These are phyloP conservation scores for Mucor lusitanicus DNA, from an alignment of 371 early-diverging fungal genomes.

Conservation along the genomic window DNA sequence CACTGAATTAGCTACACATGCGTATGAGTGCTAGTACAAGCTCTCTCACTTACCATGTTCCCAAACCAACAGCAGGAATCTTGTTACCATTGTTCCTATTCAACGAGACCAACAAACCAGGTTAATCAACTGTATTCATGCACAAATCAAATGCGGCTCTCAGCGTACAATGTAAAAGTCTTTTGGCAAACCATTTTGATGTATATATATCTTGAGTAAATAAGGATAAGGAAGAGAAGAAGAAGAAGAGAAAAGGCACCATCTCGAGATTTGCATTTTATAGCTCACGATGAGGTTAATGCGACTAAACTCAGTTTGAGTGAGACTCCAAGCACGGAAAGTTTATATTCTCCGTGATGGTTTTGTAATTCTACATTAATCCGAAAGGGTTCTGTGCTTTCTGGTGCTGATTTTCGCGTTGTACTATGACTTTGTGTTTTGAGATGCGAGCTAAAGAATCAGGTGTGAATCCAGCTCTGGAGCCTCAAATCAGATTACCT, in stretches of 20 bases:
- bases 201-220: not conserved
- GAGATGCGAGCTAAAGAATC: not conserved
- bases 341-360: conserved; percentile 2
- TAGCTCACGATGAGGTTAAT: not conserved
- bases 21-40: not conserved
- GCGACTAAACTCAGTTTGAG: not conserved
- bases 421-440: not conserved
- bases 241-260: not conserved
- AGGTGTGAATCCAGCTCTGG: too few species aligned
- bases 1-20: conserved; percentile 20
- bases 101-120: not conserved
- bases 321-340: not conserved
- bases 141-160: too few species aligned
- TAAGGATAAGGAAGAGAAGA: not conserved
- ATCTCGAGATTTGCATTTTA: conserved; percentile 2
- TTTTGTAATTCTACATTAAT: not conserved
- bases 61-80: conserved; percentile 52
- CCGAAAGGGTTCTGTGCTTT: not conserved
- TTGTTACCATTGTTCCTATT: conserved; percentile 43
- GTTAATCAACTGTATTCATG: not conserved
- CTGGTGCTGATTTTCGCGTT: not conserved
- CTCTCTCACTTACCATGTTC: conserved; percentile 40
- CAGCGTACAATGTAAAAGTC: conserved; percentile 19
- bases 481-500: not conserved
- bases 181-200: conserved; percentile 27